Base-by-base conservation (phyloP, 179 eudicot species). In the Beta lomatogona region DNA sequence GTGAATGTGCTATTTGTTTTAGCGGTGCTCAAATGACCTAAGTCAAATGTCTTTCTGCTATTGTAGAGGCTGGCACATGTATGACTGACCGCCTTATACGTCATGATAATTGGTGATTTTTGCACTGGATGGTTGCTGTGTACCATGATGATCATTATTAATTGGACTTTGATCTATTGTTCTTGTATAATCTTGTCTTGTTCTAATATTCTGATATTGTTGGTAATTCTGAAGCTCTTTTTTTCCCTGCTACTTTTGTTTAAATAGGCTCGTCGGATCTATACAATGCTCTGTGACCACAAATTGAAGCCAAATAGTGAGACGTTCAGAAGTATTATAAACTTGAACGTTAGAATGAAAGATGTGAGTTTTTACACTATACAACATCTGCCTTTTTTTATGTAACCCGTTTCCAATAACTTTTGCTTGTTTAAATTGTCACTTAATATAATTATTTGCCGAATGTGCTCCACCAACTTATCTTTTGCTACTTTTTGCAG, bases 241-340 rank as follows among this genome's bases (percentile, higher is more conserved):
- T 75, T 80, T 45, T 67, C 46, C 75, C 41, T 41, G 61, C 73
- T 14, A 64, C 68, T 59, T 74, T 28, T 50, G 55, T 84, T 79
- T 52, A 53, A 28, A 48, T 74, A 94, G 98, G 98, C 91, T 85
- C 89, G 84, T 80, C 92, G 92, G 72, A 93, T 94, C 60, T 88
- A 91, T 83, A 88, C 92, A 12, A 71, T 87, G 86, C 86, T 97
- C 75, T 21, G 58, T 77, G 77, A 75, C 86, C 85, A 79, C 79
- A 82, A 84, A n/a, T 76, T 93, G 88, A 82, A 88, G 86, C 89
- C 90, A 28, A 88, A 89, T 75, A 54, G 36, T 59, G 98, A 97
- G 85, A 90, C 95, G 79, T 88, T 88, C 93, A 92, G 97, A 87
- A 87, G 84, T 82, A 88, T 97, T 86, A 90, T 94, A 85, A 82